Conservation (phyloP, 2,329 filamentous ascomycete species). For the Fusarium sp. region DNA sequence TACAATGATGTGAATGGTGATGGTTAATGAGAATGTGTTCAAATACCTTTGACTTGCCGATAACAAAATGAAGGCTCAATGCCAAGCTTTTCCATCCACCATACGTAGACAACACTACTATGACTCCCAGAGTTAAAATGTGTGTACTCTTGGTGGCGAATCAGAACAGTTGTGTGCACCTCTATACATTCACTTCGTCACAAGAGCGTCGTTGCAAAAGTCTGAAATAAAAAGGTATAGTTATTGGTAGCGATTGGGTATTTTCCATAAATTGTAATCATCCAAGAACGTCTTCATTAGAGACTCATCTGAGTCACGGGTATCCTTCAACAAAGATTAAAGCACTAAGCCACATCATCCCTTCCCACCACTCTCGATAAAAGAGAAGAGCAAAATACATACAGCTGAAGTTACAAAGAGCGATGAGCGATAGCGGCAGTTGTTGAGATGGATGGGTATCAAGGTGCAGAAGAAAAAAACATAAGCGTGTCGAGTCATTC, state of each 20-base stretch:
- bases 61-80: background rate
- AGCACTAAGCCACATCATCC: constrained; percentile 4
- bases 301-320: constrained; percentile 28
- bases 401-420: constrained; percentile 18
- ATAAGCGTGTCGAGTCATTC: constrained; percentile 18
- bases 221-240: constrained; percentile 1
- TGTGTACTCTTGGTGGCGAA: background rate
- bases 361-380: constrained; percentile 1
- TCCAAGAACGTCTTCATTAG: constrained; percentile 33
- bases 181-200: background rate
- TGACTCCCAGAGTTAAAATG: background rate
- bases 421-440: constrained; percentile 6
- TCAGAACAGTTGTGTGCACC: background rate
- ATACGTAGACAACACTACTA: background rate
- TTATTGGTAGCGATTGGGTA: constrained; percentile 43
- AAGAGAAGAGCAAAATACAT: constrained; percentile 35
- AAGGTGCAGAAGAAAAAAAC: constrained; percentile 18
- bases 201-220: background rate
- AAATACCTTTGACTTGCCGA: background rate
- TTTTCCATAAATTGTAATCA: constrained; percentile 29
- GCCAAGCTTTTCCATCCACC: too few relatives aligned
- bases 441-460: constrained; percentile 35
- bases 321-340: constrained; percentile 26
- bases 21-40: background rate
- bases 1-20: background rate